These are phyloP conservation scores for Neonectria ditissima DNA, from an alignment of 2,329 filamentous ascomycete species.

Conservation along the genomic window DNA sequence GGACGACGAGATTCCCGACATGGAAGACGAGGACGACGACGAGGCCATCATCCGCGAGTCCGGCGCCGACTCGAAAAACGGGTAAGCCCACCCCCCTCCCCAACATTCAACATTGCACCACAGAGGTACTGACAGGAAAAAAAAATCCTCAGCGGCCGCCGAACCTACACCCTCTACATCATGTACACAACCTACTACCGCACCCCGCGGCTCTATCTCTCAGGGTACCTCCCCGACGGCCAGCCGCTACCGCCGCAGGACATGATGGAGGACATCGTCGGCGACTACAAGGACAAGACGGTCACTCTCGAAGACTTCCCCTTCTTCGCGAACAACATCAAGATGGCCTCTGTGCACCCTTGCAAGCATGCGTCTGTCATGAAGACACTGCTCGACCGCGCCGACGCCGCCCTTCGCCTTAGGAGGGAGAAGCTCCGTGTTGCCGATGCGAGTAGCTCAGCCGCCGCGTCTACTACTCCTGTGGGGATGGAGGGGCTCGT, in stretches of 20 bases:
- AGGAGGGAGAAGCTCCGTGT: conserved; percentile 83
- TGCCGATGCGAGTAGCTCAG: conserved; percentile 56
- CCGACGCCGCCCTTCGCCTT: conserved; percentile 91
- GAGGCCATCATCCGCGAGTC: conserved; percentile 94
- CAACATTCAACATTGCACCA: not conserved
- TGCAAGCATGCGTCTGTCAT: conserved; percentile 98
- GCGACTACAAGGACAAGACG: conserved; percentile 98
- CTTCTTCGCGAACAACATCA: conserved; percentile 89
- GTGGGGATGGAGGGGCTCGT: conserved; percentile 86
- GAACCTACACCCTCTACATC: conserved; percentile 98
- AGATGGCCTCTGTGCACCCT: conserved; percentile 96
- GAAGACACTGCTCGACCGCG: conserved; percentile 96
- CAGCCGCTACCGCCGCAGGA: conserved; percentile 83
- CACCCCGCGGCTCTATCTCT: conserved; percentile 94
- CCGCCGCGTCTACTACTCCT: conserved; percentile 47
- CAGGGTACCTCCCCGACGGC: conserved; percentile 83
- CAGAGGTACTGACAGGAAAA: conserved; percentile 1
- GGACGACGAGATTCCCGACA: conserved; percentile 92
- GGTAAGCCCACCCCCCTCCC: conserved; percentile 51
- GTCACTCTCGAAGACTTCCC: conserved; percentile 98
- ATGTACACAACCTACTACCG: conserved; percentile 98
- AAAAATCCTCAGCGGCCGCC: conserved; percentile 71
- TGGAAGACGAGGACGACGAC: conserved; percentile 98
- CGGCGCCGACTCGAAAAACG: conserved; percentile 59
- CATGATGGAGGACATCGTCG: conserved; percentile 98